These are phyloP conservation scores for Sarocladiaceae sp. DNA, from an alignment of 2,329 filamentous ascomycete genomes.

Conservation along the genomic window DNA sequence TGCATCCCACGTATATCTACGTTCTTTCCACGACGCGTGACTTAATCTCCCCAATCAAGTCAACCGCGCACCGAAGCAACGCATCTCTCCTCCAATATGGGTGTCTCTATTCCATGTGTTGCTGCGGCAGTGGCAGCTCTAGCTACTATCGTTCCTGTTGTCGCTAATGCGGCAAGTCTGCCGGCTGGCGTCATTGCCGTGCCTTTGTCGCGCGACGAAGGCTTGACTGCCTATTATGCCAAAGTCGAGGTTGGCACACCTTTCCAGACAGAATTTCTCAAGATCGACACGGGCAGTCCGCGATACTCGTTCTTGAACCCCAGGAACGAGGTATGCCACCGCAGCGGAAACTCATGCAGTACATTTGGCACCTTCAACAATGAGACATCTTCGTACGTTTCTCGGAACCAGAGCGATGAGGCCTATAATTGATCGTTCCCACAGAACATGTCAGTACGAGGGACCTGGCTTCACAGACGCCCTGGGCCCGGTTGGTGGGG, in stretches of 20 bases:
- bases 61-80: too few relatives aligned
- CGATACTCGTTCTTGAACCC: constrained; percentile 2
- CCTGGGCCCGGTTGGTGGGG: neutral
- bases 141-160: neutral
- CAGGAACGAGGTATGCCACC: neutral
- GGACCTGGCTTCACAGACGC: neutral
- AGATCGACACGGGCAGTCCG: constrained; percentile 6
- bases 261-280: neutral
- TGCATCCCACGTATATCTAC: too few relatives aligned
- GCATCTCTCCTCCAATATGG: neutral
- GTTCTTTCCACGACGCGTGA: too few relatives aligned
- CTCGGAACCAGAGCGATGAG: neutral
- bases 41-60: too few relatives aligned
- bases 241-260: constrained; percentile 4
- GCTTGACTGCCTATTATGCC: constrained; percentile 1
- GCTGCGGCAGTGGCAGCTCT: neutral
- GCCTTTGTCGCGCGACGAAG: constrained; percentile 3
- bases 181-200: neutral
- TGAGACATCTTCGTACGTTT: neutral
- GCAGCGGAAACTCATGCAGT: neutral
- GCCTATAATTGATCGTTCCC: neutral
- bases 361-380: constrained; percentile 1
- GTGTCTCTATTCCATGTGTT: neutral
- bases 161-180: neutral
- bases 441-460: constrained; percentile 1